Evolutionary conservation across 139 green algal species (phyloP).

Genomic region (Ettlia oleoabundans): DNA sequence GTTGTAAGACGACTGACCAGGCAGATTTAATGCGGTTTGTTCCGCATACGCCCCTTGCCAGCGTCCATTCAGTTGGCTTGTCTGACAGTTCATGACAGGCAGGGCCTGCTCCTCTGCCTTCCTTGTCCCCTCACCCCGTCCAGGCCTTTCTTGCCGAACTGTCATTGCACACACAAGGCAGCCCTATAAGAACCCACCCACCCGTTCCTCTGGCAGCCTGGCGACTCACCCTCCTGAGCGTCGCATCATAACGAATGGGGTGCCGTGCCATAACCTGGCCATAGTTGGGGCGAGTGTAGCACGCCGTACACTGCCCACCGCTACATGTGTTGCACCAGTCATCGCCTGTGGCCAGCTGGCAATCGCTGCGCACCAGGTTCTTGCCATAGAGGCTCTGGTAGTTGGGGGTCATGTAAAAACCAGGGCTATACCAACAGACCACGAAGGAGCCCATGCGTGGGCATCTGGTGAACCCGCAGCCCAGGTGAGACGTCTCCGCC

Average conservation of each 20-base stretch:
- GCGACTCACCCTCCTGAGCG: background rate
- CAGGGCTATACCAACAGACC: background rate
- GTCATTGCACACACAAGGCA: too few species aligned
- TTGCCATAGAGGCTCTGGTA: background rate
- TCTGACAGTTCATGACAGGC: too few species aligned
- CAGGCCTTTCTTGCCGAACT: too few species aligned
- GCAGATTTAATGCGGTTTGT: too few species aligned
- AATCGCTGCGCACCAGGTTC: background rate
- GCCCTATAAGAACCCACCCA: background rate
- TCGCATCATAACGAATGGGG: background rate
- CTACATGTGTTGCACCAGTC: background rate
- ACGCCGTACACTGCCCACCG: background rate
- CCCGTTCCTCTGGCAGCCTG: background rate
- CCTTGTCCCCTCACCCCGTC: too few species aligned
- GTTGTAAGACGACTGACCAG: too few species aligned
- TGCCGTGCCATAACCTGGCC: background rate
- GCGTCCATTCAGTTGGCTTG: too few species aligned
- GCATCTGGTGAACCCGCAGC: background rate
- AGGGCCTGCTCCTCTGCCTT: too few species aligned
- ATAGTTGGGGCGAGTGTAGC: background rate
- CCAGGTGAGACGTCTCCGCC: background rate
- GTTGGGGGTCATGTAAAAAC: background rate
- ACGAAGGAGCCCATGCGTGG: background rate
- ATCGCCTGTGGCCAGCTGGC: background rate
- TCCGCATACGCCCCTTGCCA: too few species aligned